These are phyloP conservation scores for Verruconis gallopava DNA, from an alignment of 2,329 filamentous ascomycete species.

Conservation along the genomic window DNA sequence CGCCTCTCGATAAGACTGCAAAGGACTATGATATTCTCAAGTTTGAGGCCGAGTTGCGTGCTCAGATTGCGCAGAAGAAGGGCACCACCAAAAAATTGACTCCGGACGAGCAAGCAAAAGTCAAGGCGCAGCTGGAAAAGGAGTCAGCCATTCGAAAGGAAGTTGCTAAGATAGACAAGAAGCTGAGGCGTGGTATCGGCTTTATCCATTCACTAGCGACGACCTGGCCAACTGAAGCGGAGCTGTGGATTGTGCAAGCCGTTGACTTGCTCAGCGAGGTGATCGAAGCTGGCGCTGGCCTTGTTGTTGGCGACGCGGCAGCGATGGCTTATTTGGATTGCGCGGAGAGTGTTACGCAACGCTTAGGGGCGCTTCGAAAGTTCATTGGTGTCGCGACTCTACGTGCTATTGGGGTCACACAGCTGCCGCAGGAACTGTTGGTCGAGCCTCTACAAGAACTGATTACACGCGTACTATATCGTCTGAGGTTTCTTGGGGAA, in stretches of 20 bases:
- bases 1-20: conserved; percentile 68
- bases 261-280: conserved; percentile 59
- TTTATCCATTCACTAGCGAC: conserved; percentile 71
- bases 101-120: conserved; percentile 75
- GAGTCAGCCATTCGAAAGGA: conserved; percentile 65
- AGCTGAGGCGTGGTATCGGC: conserved; percentile 69
- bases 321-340: conserved; percentile 69
- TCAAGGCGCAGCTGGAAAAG: conserved; percentile 81
- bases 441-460: conserved; percentile 62
- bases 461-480: conserved; percentile 78
- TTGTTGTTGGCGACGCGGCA: conserved; percentile 69
- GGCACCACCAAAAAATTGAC: conserved; percentile 75
- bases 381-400: conserved; percentile 85
- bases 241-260: conserved; percentile 75
- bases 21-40: conserved; percentile 95
- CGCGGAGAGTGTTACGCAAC: conserved; percentile 57
- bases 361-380: conserved; percentile 61
- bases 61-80: conserved; percentile 84
- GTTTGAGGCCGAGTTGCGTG: conserved; percentile 87
- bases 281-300: conserved; percentile 67
- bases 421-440: conserved; percentile 58
- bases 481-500: conserved; percentile 78
- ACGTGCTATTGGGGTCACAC: conserved; percentile 60
- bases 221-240: conserved; percentile 79
- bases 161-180: conserved; percentile 57